phyloP scores from a whole-genome alignment of 2,329 filamentous ascomycete genomes.

The Fusarium hostae region DNA sequence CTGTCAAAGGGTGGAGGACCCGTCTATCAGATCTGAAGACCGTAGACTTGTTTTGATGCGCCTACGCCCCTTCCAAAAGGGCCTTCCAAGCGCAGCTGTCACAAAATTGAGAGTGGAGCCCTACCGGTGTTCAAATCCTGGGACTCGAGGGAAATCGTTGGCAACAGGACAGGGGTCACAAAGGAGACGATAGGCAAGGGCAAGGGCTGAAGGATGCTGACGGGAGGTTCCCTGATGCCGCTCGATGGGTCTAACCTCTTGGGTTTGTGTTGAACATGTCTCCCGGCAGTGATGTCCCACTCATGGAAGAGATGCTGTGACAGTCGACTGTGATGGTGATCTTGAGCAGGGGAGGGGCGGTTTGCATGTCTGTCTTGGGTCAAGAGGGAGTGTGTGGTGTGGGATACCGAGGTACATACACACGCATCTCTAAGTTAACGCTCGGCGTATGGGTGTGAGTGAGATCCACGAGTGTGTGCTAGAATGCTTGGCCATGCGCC shows the following conservation, averaged over 20 bases:
- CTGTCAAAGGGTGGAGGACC: conserved; percentile 44
- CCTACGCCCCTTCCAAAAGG: conserved; percentile 38
- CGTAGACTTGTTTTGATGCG: conserved; percentile 37
- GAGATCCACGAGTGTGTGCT: conserved; percentile 41
- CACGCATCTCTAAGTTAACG: not conserved
- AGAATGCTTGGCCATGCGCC: conserved; percentile 40
- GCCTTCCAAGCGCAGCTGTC: conserved; percentile 43
- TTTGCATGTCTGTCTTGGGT: conserved; percentile 22
- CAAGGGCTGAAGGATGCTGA: conserved; percentile 35
- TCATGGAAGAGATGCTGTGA: conserved; percentile 28
- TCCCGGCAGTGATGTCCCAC: conserved; percentile 44
- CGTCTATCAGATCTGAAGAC: conserved; percentile 47
- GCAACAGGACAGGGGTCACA: conserved; percentile 35
- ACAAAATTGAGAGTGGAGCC: conserved; percentile 42
- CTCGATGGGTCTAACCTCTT: conserved; percentile 36
- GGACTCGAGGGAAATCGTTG: conserved; percentile 38
- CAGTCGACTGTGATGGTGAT: conserved; percentile 41
- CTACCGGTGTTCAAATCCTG: conserved; percentile 40
- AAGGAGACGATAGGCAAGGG: conserved; percentile 33
- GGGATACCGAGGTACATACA: conserved; percentile 10
- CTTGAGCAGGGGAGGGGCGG: conserved; percentile 36
- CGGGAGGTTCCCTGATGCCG: conserved; percentile 40
- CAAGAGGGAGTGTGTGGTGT: conserved; percentile 8
- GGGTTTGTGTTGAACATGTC: conserved; percentile 32
- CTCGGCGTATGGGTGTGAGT: conserved; percentile 31